Conservation (phyloP, 441 rosid species). For the Erodium moschatum region DNA sequence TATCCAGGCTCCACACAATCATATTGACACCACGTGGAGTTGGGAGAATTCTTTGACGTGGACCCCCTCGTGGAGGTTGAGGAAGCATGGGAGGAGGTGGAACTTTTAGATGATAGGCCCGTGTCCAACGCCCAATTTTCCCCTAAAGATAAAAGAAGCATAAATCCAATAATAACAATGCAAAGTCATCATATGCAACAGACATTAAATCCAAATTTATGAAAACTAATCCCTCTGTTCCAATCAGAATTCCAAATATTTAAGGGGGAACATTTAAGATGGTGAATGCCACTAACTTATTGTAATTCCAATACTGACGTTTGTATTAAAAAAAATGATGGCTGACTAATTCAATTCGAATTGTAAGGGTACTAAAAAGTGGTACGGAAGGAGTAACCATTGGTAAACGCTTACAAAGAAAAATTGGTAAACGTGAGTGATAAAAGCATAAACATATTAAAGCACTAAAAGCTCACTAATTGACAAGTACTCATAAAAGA, state of each 20-base stretch:
- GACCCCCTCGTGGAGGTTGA: slow-evolving; percentile 96
- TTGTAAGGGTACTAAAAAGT: background rate
- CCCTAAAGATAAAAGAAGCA: slow-evolving; percentile 34
- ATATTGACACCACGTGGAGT: slow-evolving; percentile 99
- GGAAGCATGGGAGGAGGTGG: slow-evolving; percentile 98
- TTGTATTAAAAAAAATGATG: background rate
- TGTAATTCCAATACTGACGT: background rate
- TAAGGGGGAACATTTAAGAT: background rate
- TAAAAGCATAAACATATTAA: too few species aligned
- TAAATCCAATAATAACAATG: background rate
- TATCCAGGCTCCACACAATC: slow-evolving; percentile 97
- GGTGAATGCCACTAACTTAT: background rate
- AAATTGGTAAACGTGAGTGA: too few species aligned
- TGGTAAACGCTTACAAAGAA: background rate
- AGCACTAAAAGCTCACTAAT: too few species aligned
- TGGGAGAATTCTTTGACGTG: slow-evolving; percentile 93
- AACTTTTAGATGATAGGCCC: slow-evolving; percentile 88
- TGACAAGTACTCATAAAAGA: background rate
- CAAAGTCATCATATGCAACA: too few species aligned
- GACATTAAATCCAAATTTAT: background rate
- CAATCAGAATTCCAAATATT: background rate
- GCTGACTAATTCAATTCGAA: background rate
- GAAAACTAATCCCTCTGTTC: background rate
- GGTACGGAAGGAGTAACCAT: background rate
- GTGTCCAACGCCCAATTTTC: slow-evolving; percentile 80